A percentile compares a stretch with the other conserved stretches of the same genome.
These are phyloP conservation scores for Cinnamomum chago DNA, from an alignment of 164 flowering plant genomes.

Conservation along the genomic window DNA sequence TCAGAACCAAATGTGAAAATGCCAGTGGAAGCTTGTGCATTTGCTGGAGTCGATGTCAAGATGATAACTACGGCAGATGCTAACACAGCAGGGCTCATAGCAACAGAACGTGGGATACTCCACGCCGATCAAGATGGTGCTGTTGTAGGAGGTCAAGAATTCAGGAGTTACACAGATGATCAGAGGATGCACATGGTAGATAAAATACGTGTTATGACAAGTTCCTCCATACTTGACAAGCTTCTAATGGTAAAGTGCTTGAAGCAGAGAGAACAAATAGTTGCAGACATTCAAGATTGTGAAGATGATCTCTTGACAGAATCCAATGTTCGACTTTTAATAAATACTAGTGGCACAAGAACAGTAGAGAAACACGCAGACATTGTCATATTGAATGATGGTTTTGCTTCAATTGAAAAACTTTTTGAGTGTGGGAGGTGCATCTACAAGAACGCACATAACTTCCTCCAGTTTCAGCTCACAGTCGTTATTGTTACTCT, in stretches of 20 bases:
- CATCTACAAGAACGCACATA: slow-evolving; percentile 58
- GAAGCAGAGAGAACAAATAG: slow-evolving; percentile 57
- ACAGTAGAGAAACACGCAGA: slow-evolving; percentile 63
- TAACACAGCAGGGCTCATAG: slow-evolving; percentile 58
- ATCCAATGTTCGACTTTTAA: slow-evolving; percentile 57
- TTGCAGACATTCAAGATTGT: slow-evolving; percentile 65
- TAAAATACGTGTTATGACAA: slow-evolving; percentile 53
- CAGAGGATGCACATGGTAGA: slow-evolving; percentile 43
- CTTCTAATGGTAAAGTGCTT: slow-evolving; percentile 56
- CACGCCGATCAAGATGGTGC: slow-evolving; percentile 13
- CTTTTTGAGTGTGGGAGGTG: slow-evolving; percentile 57
- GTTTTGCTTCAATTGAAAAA: slow-evolving; percentile 45
- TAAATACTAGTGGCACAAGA: slow-evolving; percentile 63
- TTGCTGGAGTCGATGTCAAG: slow-evolving; percentile 47
- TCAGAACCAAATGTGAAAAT: slow-evolving; percentile 32
- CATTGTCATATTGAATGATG: slow-evolving; percentile 53
- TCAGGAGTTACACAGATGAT: slow-evolving; percentile 38
- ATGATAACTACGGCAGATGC: slow-evolving; percentile 65
- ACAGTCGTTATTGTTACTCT: slow-evolving; percentile 61
- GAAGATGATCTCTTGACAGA: slow-evolving; percentile 54
- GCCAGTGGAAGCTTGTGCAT: slow-evolving; percentile 45
- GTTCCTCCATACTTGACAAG: slow-evolving; percentile 68
- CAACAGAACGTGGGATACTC: slow-evolving; percentile 55
- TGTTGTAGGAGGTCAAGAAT: slow-evolving; percentile 47
- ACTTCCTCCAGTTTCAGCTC: slow-evolving; percentile 71